phyloP scores from a whole-genome alignment of 1,284 basidiomycete genomes.

The Fomitopsis palustris region DNA sequence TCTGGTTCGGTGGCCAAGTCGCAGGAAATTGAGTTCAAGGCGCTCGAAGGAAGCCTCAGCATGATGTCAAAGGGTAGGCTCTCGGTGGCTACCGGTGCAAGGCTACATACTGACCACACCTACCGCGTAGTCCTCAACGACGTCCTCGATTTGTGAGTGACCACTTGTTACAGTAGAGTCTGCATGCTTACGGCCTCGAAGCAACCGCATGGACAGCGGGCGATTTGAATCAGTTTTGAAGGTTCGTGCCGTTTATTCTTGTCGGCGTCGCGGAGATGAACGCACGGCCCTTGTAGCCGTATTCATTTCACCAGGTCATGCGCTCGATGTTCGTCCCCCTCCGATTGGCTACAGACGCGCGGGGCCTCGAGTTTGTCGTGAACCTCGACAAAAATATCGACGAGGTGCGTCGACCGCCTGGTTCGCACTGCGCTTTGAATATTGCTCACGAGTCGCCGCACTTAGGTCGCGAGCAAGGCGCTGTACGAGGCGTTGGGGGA shows the following conservation, averaged over 20 bases:
- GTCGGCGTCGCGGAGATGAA: neutral
- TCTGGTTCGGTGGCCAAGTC: constrained; percentile 58
- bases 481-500: constrained; percentile 58
- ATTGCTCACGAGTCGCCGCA: neutral
- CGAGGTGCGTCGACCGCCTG: constrained; percentile 47
- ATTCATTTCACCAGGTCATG: constrained; percentile 82
- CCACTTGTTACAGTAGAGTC: constrained; percentile 1
- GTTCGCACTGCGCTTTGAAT: too few species aligned
- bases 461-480: constrained; percentile 49
- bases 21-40: constrained; percentile 77
- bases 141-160: constrained; percentile 74
- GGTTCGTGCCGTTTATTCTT: constrained; percentile 27
- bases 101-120: constrained; percentile 1
- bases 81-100: neutral
- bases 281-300: constrained; percentile 46
- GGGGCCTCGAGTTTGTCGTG: constrained; percentile 64
- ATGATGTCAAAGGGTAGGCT: constrained; percentile 83
- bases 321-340: constrained; percentile 77
- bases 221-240: constrained; percentile 70
- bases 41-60: constrained; percentile 76
- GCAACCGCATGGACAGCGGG: constrained; percentile 74
- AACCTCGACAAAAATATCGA: constrained; percentile 77
- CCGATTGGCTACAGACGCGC: constrained; percentile 69
- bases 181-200: constrained; percentile 10
- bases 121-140: constrained; percentile 72